Evolutionary conservation across 2,329 filamentous ascomycete genomes (phyloP).

Genomic region (Neonectria ditissima): DNA sequence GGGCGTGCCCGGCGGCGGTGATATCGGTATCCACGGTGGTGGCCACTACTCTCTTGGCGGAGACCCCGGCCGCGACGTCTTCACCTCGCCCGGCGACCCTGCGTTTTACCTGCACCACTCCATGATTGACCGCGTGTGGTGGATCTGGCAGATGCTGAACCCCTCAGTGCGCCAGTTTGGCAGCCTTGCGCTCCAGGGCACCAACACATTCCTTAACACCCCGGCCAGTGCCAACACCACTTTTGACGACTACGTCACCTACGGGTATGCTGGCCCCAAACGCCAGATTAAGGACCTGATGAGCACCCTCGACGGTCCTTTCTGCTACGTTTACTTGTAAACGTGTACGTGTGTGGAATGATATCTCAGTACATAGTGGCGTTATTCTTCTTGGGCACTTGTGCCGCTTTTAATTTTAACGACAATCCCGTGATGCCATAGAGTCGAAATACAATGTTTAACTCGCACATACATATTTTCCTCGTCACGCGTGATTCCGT

Average conservation of each 20-base stretch:
- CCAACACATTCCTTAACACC: constrained; percentile 42
- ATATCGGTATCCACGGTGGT: constrained; percentile 51
- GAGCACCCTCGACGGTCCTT: constrained; percentile 49
- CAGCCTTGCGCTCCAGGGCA: constrained; percentile 37
- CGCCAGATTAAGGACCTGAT: constrained; percentile 48
- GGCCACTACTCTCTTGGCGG: constrained; percentile 56
- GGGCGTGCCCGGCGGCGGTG: constrained; percentile 44
- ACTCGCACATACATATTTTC: not conserved
- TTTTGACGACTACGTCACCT: constrained; percentile 44
- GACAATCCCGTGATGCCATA: constrained; percentile 6
- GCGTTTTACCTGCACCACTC: constrained; percentile 51
- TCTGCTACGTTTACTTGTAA: constrained; percentile 51
- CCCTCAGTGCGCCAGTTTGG: constrained; percentile 40
- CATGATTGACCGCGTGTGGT: constrained; percentile 46
- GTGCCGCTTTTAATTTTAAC: constrained; percentile 15
- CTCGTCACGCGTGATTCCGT: not conserved
- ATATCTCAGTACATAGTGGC: constrained; percentile 1
- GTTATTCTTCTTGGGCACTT: constrained; percentile 2
- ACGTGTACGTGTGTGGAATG: not conserved
- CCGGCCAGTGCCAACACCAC: constrained; percentile 41
- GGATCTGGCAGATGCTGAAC: constrained; percentile 48
- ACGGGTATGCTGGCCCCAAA: constrained; percentile 41
- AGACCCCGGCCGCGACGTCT: constrained; percentile 57
- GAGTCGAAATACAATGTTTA: constrained; percentile 23
- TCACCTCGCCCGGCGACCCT: constrained; percentile 53